These are phyloP conservation scores for Silybum marianum DNA, from an alignment of 129 eudicot species.

Conservation along the genomic window DNA sequence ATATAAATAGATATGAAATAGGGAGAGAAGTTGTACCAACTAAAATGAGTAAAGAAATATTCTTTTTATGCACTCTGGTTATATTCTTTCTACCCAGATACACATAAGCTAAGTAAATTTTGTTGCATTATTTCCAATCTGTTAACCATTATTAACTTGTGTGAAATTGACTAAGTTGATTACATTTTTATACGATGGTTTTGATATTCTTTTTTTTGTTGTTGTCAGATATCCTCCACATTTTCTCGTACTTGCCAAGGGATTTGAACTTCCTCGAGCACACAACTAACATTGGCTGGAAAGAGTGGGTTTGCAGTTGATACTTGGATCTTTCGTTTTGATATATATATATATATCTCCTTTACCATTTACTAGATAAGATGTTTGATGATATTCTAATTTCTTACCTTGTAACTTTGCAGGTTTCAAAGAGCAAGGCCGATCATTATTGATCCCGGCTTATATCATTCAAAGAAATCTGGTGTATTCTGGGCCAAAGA, in stretches of 20 bases:
- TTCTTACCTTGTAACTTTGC: constrained; percentile 21
- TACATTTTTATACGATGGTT: not conserved
- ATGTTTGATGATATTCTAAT: not conserved
- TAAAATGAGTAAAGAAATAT: not conserved
- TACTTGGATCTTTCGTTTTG: constrained; percentile 14
- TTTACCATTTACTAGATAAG: not conserved
- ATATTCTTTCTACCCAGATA: too few species aligned
- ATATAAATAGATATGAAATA: not conserved
- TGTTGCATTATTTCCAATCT: not conserved
- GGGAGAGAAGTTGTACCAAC: not conserved
- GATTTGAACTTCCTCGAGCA: constrained; percentile 96
- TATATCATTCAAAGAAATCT: constrained; percentile 88
- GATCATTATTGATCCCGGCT: constrained; percentile 87
- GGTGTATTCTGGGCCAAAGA: constrained; percentile 97
- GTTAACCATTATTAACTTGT: not conserved
- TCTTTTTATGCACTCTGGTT: not conserved
- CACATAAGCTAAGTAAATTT: not conserved
- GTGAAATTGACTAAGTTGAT: not conserved
- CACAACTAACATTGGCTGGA: constrained; percentile 92
- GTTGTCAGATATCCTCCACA: constrained; percentile 82
- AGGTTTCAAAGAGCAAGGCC: constrained; percentile 90
- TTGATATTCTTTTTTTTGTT: not conserved
- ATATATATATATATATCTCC: not conserved
- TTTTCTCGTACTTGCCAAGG: constrained; percentile 92
- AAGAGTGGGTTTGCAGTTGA: constrained; percentile 70